A percentile compares a stretch with the other conserved stretches of the same genome.
These are phyloP conservation scores for Nakaseomyces kungkrabaensis DNA, from an alignment of 1,139 yeast species.

Conservation along the genomic window DNA sequence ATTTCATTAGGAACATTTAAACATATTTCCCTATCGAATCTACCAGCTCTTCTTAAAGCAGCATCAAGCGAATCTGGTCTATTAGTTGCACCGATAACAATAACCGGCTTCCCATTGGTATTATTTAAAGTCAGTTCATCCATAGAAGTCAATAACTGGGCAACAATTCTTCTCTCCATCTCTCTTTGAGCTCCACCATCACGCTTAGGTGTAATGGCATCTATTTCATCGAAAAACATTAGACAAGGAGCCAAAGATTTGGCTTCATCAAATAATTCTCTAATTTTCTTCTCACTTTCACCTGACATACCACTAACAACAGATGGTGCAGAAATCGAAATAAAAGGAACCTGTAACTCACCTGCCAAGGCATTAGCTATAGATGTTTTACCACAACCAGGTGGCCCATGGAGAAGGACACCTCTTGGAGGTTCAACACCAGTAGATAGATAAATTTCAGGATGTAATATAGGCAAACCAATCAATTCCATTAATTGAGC, in stretches of 20 bases:
- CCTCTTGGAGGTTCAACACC: slow-evolving; percentile 98
- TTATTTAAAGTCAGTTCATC: slow-evolving; percentile 83
- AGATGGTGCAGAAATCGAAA: slow-evolving; percentile 87
- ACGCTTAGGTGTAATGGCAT: slow-evolving; percentile 95
- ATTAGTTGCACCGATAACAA: slow-evolving; percentile 93
- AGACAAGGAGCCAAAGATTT: slow-evolving; percentile 82
- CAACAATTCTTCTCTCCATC: slow-evolving; percentile 96
- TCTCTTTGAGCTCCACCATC: slow-evolving; percentile 93
- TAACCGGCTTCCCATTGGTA: slow-evolving; percentile 87
- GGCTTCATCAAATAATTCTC: slow-evolving; percentile 93
- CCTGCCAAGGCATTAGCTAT: slow-evolving; percentile 95
- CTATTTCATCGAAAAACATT: slow-evolving; percentile 89
- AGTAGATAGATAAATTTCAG: slow-evolving; percentile 76
- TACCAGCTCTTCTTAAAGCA: slow-evolving; percentile 91
- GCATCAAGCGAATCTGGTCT: slow-evolving; percentile 95
- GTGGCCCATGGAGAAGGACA: slow-evolving; percentile 90
- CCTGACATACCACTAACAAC: slow-evolving; percentile 99
- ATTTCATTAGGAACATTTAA: slow-evolving; percentile 85
- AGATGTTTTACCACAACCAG: slow-evolving; percentile 97
- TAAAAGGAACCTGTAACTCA: slow-evolving; percentile 85
- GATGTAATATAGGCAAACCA: slow-evolving; percentile 86
- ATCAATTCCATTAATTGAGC: slow-evolving; percentile 81
- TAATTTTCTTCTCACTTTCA: slow-evolving; percentile 85
- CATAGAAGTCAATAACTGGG: slow-evolving; percentile 88
- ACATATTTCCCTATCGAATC: slow-evolving; percentile 92